Evolutionary conservation across 2,329 filamentous ascomycete species (phyloP).

Genomic region (Elsinoe fawcettii): DNA sequence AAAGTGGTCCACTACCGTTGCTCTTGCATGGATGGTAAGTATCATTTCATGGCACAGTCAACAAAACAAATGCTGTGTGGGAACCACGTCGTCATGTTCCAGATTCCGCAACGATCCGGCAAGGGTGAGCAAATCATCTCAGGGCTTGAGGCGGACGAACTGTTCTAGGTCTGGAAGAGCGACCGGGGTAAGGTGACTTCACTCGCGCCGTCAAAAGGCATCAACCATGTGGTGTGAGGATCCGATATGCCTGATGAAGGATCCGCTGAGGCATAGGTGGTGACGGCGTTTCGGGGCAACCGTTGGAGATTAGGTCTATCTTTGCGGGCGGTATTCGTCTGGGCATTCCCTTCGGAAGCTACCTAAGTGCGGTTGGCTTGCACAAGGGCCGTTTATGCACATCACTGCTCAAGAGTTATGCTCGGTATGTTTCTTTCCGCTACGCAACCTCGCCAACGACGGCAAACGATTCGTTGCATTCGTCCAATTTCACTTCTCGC

Average conservation of each 20-base stretch:
- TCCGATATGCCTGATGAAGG: background rate
- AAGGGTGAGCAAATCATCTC: background rate
- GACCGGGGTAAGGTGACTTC: background rate
- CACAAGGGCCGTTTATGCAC: background rate
- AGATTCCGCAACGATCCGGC: conserved; percentile 2
- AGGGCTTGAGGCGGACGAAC: background rate
- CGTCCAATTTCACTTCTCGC: background rate
- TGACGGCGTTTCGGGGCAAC: conserved; percentile 6
- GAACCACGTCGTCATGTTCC: background rate
- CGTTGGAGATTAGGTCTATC: background rate
- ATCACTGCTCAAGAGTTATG: no score
- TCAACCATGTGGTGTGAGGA: background rate
- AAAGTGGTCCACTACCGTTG: background rate
- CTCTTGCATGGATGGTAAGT: background rate
- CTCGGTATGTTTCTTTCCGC: background rate
- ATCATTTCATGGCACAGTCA: background rate
- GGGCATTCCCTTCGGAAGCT: background rate
- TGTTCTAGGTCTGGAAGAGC: background rate
- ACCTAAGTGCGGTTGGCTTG: background rate
- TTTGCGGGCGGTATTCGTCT: background rate
- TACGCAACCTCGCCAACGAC: conserved; percentile 12
- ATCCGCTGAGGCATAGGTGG: background rate
- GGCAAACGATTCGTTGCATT: background rate
- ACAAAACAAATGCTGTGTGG: background rate
- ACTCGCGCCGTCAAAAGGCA: background rate